phyloP scores from a whole-genome alignment of 768 basidiomycete species.

The Termitomyces sp. region DNA sequence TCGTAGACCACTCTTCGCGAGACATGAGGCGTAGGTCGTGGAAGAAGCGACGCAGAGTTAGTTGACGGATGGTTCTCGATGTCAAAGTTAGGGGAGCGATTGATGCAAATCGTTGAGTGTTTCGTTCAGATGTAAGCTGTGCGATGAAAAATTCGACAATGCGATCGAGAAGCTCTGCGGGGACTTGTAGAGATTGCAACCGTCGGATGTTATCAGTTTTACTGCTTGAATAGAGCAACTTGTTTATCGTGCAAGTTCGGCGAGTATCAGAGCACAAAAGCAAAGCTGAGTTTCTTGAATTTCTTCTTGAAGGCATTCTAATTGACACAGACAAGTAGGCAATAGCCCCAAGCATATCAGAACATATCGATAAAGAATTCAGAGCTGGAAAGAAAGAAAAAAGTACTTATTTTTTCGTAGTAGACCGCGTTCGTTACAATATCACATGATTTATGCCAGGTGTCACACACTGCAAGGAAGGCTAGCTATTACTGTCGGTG shows the following conservation, averaged over 20 bases:
- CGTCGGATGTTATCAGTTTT: neutral
- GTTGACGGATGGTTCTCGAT: conserved; percentile 38
- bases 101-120: conserved; percentile 23
- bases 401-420: no score
- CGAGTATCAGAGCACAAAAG: neutral
- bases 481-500: neutral
- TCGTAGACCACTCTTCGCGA: conserved; percentile 20
- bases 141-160: conserved; percentile 28
- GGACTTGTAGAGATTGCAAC: conserved; percentile 26
- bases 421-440: conserved; percentile 1
- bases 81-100: conserved; percentile 39
- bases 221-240: conserved; percentile 1
- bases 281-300: conserved; percentile 2
- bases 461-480: no score
- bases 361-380: neutral
- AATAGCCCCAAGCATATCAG: neutral
- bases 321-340: neutral
- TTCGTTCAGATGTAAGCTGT: conserved; percentile 2
- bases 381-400: neutral
- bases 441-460: neutral
- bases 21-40: conserved; percentile 26
- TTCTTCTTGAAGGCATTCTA: conserved; percentile 7
- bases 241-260: neutral
- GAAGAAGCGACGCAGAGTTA: conserved; percentile 39
- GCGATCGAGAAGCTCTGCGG: conserved; percentile 34